Evolutionary conservation across 352 stramenopile species (phyloP), one percentile per base, ranked within the genome.

Genomic region (Achlya hypogyna): DNA sequence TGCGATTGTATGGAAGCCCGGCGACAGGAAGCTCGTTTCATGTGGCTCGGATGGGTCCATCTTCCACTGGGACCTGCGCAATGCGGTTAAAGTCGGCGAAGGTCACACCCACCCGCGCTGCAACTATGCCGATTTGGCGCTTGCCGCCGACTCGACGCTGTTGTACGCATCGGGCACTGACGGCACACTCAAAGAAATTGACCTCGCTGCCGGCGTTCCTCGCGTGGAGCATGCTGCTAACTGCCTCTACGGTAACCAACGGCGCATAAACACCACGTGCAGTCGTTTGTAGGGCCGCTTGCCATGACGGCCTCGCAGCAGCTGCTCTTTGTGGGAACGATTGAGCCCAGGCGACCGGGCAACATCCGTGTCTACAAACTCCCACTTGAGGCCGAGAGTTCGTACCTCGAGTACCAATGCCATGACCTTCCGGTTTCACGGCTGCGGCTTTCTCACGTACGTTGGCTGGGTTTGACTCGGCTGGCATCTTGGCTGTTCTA

Each of bases 121-220:
- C 66, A 84, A 81, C 0, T 93, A 95, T 63, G 74, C 75, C 1
- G 83, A 92, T 53, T 73, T 78, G 31, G 79, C 78, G 0, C 23
- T 89, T 51, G 85, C 78, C 1, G 72, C 79, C 16, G 83, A 91
- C 34, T 76, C 74, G 8, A 80, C 88, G 53, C 69, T 89, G 1
- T 78, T 96, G 5, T 97, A 96, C 52, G 87, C 89, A 6, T 95
- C 93, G 5, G 88, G 90, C n/a, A 95, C 82, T 1, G 91, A 98
- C 58, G 84, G 86, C 23, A 76, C 93, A 43, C 72, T 98, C 1
- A 95, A 95, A 53, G 87, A 95, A 59, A 86, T 97, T 65, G 89
- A 97, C 54, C 79, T 86, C 29, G 76, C 81, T 28, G 81, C 86
- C 1, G 85, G 83, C 20, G 59, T 76, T 47, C 74, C 78, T 9